Evolutionary conservation across 345 rosid species (phyloP).

Genomic region (Salix udensis): DNA sequence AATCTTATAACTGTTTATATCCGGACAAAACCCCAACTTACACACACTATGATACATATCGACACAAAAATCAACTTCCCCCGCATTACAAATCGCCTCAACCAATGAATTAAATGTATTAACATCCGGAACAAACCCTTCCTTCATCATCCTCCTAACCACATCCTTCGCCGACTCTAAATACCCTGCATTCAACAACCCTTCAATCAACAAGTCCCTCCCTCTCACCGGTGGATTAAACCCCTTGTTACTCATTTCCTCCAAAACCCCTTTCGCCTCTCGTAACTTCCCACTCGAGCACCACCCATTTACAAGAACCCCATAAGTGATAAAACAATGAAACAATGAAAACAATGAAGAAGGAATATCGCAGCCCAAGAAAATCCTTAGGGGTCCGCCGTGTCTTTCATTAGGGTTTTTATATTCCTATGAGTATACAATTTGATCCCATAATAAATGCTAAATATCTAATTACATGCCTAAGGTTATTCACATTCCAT

Average conservation of each 20-base stretch:
- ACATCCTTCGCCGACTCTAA: conserved; percentile 75
- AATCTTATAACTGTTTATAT: conserved; percentile 64
- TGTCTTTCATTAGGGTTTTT: too few relatives aligned
- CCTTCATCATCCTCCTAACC: conserved; percentile 71
- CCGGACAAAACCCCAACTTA: conserved; percentile 60
- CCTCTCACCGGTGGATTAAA: conserved; percentile 84
- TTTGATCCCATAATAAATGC: too few relatives aligned
- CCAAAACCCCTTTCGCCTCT: conserved; percentile 76
- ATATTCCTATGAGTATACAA: too few relatives aligned
- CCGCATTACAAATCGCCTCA: conserved; percentile 55
- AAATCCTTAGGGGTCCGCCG: too few relatives aligned
- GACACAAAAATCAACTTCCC: conserved; percentile 70
- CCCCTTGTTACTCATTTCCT: conserved; percentile 84
- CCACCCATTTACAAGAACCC: conserved; percentile 74
- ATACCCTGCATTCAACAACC: conserved; percentile 71
- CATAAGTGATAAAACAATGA: too few relatives aligned
- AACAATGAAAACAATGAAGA: too few relatives aligned
- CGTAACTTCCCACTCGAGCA: conserved; percentile 72
- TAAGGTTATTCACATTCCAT: too few relatives aligned
- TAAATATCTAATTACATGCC: too few relatives aligned
- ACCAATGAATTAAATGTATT: conserved; percentile 58
- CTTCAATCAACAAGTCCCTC: conserved; percentile 81
- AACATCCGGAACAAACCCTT: conserved; percentile 64
- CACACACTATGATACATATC: conserved; percentile 66
- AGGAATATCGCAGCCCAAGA: too few relatives aligned